Evolutionary conservation across 495 filamentous ascomycete species (phyloP), one percentile per base, ranked within the genome.

Genomic region (Aspergillus diversus): DNA sequence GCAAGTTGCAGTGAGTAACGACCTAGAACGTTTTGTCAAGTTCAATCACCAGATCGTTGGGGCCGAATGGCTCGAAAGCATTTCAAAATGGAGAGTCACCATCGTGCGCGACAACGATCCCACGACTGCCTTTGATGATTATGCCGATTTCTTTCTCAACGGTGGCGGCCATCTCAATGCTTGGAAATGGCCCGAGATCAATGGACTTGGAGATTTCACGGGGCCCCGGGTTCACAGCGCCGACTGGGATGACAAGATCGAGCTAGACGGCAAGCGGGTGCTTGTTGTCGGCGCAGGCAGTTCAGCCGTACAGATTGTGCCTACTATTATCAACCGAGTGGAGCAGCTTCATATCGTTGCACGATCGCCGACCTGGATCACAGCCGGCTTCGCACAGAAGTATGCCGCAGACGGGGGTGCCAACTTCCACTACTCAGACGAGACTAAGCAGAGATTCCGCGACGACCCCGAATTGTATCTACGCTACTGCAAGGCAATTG

Each of bases 41-140:
- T 43, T 43, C 39, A 43, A 43, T n/a, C 39, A 43, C 39, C 39
- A 43, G 39, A 43, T 43, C n/a, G 39, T 43, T 43, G 39, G 39
- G 12, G 39, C 39, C 12, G 39, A 43, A n/a, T 43, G 39, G 39
- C 39, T 43, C 12, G 39, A 43, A n/a, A 12, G 12, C n/a, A 43
- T 43, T 43, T 43, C 39, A 0, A 43, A 43, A 8, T 43, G 39
- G 39, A 43, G 39, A n/a, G 7, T 43, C n/a, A 43, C 39, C 12
- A n/a, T 43, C n/a, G 39, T 43, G 3, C 39, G 39, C n/a, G 39
- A 43, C 7, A 43, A 43, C n/a, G 39, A 43, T 9, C 39, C 39
- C 12, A 8, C 11, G n/a, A 43, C 39, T 43, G 39, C 39, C n/a
- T 43, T 43, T 7, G 39, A 43, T 43, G 39, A 43, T 12, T 43